Evolutionary conservation across 108 stramenopile genomes (phyloP).

Genomic region (Conticribra guillardii): DNA sequence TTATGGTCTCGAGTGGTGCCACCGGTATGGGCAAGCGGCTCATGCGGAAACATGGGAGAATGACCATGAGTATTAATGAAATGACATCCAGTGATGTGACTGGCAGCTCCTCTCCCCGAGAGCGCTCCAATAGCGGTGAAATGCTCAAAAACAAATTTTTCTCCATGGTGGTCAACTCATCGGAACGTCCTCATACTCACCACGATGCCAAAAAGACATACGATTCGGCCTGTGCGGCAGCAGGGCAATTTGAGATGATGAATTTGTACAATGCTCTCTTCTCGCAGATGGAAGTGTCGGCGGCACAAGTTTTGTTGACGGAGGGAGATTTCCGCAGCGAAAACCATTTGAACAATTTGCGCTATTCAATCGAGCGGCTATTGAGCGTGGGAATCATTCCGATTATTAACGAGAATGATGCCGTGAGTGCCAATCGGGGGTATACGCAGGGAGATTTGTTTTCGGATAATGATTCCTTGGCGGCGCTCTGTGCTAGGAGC

Average conservation of each 20-base stretch:
- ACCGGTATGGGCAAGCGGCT: conserved; percentile 89
- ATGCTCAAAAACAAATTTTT: conserved; percentile 39
- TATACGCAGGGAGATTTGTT: conserved; percentile 91
- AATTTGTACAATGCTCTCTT: conserved; percentile 92
- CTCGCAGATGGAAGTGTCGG: conserved; percentile 79
- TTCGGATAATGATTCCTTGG: conserved; percentile 95
- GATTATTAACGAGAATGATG: conserved; percentile 98
- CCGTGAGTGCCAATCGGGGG: conserved; percentile 90
- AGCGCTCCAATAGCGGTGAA: conserved; percentile 18
- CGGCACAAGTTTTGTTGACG: conserved; percentile 92
- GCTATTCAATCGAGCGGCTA: conserved; percentile 84
- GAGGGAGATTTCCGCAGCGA: conserved; percentile 86
- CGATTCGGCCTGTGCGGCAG: conserved; percentile 95
- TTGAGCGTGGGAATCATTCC: conserved; percentile 92
- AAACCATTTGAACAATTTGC: conserved; percentile 73
- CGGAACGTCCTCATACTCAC: conserved; percentile 58
- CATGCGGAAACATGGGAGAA: conserved; percentile 69
- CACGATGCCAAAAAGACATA: conserved; percentile 85
- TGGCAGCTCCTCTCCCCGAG: conserved; percentile 1
- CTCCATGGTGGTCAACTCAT: conserved; percentile 45
- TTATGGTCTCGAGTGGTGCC: conserved; percentile 82
- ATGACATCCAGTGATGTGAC: conserved; percentile 15
- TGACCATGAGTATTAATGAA: conserved; percentile 72
- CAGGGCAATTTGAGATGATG: conserved; percentile 98
- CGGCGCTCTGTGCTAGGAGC: conserved; percentile 86